These are phyloP conservation scores for Kwoniella sp. DNA, from an alignment of 768 basidiomycete species.

Conservation along the genomic window DNA sequence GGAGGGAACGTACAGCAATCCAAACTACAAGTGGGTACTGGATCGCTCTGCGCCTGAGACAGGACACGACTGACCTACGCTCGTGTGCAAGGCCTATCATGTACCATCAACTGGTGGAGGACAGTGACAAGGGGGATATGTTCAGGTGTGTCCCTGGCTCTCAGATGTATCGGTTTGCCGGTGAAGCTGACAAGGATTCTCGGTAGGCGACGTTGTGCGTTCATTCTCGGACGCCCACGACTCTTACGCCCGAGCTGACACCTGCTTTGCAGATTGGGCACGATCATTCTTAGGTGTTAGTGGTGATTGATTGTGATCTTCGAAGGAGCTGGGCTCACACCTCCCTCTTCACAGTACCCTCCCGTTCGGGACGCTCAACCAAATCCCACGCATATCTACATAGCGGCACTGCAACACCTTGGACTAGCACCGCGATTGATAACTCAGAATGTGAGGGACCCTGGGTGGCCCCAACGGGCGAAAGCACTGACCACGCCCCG, in stretches of 20 bases:
- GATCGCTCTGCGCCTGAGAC: not conserved
- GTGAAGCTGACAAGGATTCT: constrained; percentile 1
- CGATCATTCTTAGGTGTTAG: constrained; percentile 46
- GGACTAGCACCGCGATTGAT: constrained; percentile 62
- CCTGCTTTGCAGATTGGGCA: constrained; percentile 58
- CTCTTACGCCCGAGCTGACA: not conserved
- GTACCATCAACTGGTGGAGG: constrained; percentile 77
- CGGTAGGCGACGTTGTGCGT: constrained; percentile 63
- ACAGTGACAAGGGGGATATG: constrained; percentile 62
- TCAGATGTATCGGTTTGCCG: not conserved
- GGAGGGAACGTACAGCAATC: constrained; percentile 59
- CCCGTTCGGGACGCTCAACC: constrained; percentile 76
- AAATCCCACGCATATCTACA: constrained; percentile 81
- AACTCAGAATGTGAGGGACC: constrained; percentile 54
- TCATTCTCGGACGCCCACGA: not conserved
- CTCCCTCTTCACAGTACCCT: constrained; percentile 59
- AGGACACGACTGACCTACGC: too few species aligned
- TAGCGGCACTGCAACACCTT: constrained; percentile 74
- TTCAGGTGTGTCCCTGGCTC: constrained; percentile 59
- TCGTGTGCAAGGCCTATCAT: constrained; percentile 48
- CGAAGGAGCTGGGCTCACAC: not conserved
- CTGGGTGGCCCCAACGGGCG: not conserved
- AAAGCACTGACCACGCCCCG: not conserved
- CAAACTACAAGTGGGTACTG: constrained; percentile 46
- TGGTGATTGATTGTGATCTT: not conserved